These are phyloP conservation scores for Kickxella alabastrina DNA, from an alignment of 192 early-diverging fungal genomes.

Conservation along the genomic window DNA sequence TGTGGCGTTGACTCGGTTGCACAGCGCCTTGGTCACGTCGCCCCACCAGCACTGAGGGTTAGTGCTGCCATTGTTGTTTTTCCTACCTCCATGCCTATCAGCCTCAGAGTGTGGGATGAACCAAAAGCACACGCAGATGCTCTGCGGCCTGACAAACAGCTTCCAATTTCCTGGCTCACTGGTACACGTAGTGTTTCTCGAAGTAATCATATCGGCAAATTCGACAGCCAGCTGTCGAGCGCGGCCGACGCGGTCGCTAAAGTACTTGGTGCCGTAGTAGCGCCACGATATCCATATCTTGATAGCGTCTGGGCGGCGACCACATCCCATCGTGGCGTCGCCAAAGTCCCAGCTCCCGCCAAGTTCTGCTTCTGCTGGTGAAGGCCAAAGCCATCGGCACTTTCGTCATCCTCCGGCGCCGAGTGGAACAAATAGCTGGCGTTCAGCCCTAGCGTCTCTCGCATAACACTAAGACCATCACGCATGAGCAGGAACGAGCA, in stretches of 20 bases:
- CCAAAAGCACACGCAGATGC: slow-evolving; percentile 69
- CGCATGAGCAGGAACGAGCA: slow-evolving; percentile 69
- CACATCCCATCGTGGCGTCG: slow-evolving; percentile 75
- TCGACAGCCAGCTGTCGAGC: slow-evolving; percentile 55
- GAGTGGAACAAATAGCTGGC: slow-evolving; percentile 69
- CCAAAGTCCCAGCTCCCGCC: slow-evolving; percentile 61
- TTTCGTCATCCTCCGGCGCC: background rate
- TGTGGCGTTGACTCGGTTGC: slow-evolving; percentile 35
- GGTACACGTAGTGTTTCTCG: slow-evolving; percentile 20
- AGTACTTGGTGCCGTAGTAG: slow-evolving; percentile 65
- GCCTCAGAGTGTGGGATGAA: slow-evolving; percentile 60
- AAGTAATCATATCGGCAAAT: slow-evolving; percentile 38
- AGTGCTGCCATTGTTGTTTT: background rate
- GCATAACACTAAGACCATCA: slow-evolving; percentile 53
- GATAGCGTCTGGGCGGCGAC: slow-evolving; percentile 71
- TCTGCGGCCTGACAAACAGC: slow-evolving; percentile 33
- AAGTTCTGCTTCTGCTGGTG: slow-evolving; percentile 23
- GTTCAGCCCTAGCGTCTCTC: slow-evolving; percentile 57
- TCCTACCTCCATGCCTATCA: background rate
- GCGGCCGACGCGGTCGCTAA: slow-evolving; percentile 53
- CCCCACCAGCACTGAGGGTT: slow-evolving; percentile 8
- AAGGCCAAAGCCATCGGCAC: background rate
- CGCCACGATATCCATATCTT: slow-evolving; percentile 80
- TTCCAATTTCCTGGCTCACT: slow-evolving; percentile 37
- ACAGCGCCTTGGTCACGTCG: slow-evolving; percentile 30